Evolutionary conservation across 2,329 filamentous ascomycete genomes (phyloP), one percentile per base, ranked within the genome.

Genomic region (Aspergillus chevalieri): DNA sequence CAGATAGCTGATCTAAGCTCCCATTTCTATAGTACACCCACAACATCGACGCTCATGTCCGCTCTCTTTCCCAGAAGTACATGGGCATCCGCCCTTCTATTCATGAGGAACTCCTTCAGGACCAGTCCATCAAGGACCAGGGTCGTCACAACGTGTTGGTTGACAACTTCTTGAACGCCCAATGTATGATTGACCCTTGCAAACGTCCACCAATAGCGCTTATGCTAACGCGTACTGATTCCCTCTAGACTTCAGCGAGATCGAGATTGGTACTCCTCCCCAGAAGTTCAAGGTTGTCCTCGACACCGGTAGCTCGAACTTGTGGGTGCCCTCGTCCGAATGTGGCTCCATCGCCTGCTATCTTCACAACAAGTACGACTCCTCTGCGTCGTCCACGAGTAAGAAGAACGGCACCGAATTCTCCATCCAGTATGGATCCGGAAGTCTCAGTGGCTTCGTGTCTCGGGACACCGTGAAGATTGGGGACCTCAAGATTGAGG

Each of bases 281-380:
- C 93, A 98, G 78, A 80, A 76, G 61, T 98, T 98, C 84, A 98
- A 98, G 82, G 94, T 98, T 60, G 87, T 98, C 57, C 86, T 98
- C 57, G 93, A 98, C 73, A 98, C 93, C 24, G 93, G 93, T 64
- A 96, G 90, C 80, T 97, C 93, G 71, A 98, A 98, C 79, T 82
- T 98, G 56, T 98, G 94, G 94, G 91, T 98, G 52, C 94, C 94
- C 36, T 95, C 91, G 21, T 78, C 82, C 50, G 80, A 89, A 67
- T 98, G 94, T 73, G 85, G 82, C 67, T 96, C 91, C 67, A 98
- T 98, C 67, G 94, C 93, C 57, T 98, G 93, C 82, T 98, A 92
- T 76, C 84, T 98, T 52, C 93, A 98, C 80, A 84, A 75, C 73
- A 98, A 94, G 78, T 98, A 97, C 77, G 90, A 97, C 74, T 93